Base-by-base conservation (phyloP, 2,329 filamentous ascomycete genomes). In the Colletotrichum limetticola region DNA sequence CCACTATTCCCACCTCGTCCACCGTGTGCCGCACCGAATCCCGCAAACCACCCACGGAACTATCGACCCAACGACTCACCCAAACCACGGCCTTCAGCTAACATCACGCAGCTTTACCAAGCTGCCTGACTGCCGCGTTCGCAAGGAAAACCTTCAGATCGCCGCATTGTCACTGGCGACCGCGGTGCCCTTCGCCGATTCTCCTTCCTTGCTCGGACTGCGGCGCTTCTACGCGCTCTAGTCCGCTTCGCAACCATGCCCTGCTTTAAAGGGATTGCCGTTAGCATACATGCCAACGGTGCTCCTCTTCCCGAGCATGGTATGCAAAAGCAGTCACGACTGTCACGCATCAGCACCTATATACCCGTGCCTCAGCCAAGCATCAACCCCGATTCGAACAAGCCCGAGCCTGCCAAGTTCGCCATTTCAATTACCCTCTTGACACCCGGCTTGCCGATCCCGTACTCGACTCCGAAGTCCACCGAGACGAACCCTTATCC, bases 211-310 rank as follows among this genome's bases (percentile, higher is more conserved):
- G 9, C 55, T 67, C 16, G 14, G 53, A 46, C 35, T 60, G 56
- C 56, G 35, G 53, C 28, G 65, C 56, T 14, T 26, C 56, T 19
- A 67, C 28, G 22, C 56, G 56, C 58, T 37, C 55, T 32, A 57
- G 32, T 7, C 42, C 46, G 24, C 22, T 37, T 55, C 57, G 57
- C 79, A 80, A 89, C 81, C 81, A 91, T 91, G 97, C 97, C 97
- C 87, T 98, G 95, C 91, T 99, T 98, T 88, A 97, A 98, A 88
- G 97, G 97, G 85, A 95, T 99, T 85, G 96, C 97, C 79, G 96
- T 98, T 82, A 97, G 94, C 89, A 97, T 98, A 83, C 97, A 99
- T 86, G 90, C 91, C 71, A 92, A 92, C 81, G 89, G 89, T 75
- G 87, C 95, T 77, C 95, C 97, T 76, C 91, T 99, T 76, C 89